Evolutionary conservation across 2,329 filamentous ascomycete species (phyloP).

Genomic region (Alternaria brassicae): DNA sequence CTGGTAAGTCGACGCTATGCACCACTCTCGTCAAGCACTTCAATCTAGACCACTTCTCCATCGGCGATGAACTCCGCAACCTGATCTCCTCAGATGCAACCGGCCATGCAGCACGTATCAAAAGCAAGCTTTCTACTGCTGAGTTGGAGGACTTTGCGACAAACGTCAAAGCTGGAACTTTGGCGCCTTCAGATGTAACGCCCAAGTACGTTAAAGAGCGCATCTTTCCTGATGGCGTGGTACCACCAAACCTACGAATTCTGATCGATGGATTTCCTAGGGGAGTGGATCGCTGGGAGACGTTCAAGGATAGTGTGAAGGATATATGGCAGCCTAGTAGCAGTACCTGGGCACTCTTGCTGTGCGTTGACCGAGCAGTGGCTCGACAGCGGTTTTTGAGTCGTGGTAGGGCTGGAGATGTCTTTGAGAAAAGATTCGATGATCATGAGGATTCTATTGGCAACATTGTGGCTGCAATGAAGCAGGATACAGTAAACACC

Average conservation of each 20-base stretch:
- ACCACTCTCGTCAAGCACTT: constrained; percentile 7
- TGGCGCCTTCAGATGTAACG: constrained; percentile 9
- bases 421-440: constrained; percentile 16
- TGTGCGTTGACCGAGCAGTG: constrained; percentile 5
- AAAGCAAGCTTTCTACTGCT: neutral
- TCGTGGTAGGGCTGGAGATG: constrained; percentile 17
- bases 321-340: constrained; percentile 2
- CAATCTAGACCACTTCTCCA: constrained; percentile 17
- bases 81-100: constrained; percentile 10
- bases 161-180: constrained; percentile 10
- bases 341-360: constrained; percentile 2
- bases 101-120: constrained; percentile 7
- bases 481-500: constrained; percentile 2
- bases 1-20: constrained; percentile 21
- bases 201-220: constrained; percentile 14
- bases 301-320: constrained; percentile 10
- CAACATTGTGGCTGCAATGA: constrained; percentile 13
- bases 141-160: constrained; percentile 6
- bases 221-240: constrained; percentile 6
- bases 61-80: constrained; percentile 18
- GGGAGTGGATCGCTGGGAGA: constrained; percentile 9
- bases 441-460: constrained; percentile 6
- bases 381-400: constrained; percentile 8
- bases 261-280: constrained; percentile 22
- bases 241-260: neutral